Conservation (phyloP, 2,329 filamentous ascomycete species). For the Xenoacremonium recifei region DNA sequence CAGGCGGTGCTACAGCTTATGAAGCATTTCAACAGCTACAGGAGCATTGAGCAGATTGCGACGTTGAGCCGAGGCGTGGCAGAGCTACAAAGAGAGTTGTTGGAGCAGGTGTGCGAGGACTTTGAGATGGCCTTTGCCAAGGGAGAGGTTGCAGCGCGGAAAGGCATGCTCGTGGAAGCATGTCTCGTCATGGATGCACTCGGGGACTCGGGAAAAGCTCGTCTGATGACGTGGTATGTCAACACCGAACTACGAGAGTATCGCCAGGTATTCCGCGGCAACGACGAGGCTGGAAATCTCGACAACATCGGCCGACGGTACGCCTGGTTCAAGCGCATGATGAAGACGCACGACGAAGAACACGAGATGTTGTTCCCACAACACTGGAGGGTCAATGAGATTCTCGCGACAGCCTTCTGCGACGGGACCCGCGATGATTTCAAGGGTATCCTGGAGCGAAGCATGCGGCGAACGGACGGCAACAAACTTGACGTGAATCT, state of each 20-base stretch:
- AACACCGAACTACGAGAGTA: conserved; percentile 97
- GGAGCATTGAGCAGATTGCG: conserved; percentile 97
- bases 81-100: conserved; percentile 85
- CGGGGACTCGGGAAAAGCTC: conserved; percentile 78
- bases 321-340: conserved; percentile 93
- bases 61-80: conserved; percentile 88
- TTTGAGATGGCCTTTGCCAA: conserved; percentile 95
- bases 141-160: conserved; percentile 71
- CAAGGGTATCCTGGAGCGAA: conserved; percentile 85
- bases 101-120: conserved; percentile 98
- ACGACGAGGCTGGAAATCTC: conserved; percentile 91
- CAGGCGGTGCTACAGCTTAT: conserved; percentile 97
- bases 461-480: conserved; percentile 75
- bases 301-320: conserved; percentile 96
- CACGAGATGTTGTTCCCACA: conserved; percentile 84
- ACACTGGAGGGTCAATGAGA: conserved; percentile 87
- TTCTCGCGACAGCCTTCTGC: conserved; percentile 87
- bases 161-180: conserved; percentile 74
- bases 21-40: conserved; percentile 97
- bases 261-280: conserved; percentile 90
- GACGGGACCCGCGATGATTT: conserved; percentile 95
- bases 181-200: conserved; percentile 94
- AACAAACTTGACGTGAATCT: conserved; percentile 86
- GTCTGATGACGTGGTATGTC: conserved; percentile 94
- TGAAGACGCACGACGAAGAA: conserved; percentile 94